Evolutionary conservation across 2,329 filamentous ascomycete genomes (phyloP).

Genomic region (Didymella segeticola): DNA sequence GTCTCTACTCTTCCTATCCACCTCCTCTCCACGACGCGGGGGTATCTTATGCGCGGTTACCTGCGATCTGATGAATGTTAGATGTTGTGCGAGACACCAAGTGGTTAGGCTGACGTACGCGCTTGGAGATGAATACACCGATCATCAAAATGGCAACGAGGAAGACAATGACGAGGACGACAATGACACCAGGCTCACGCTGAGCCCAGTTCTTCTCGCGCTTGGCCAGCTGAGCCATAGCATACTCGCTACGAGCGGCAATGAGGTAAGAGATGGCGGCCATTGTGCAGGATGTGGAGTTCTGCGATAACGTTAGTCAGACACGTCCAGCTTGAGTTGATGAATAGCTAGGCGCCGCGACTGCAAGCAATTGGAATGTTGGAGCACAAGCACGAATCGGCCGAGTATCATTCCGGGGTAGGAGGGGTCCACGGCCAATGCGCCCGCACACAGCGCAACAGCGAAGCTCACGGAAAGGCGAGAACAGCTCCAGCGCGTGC

Average conservation of each 20-base stretch:
- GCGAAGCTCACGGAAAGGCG: constrained; percentile 16
- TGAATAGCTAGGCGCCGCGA: constrained; percentile 4
- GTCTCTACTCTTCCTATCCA: constrained; percentile 16
- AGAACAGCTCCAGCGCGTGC: constrained; percentile 13
- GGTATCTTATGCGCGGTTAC: constrained; percentile 19
- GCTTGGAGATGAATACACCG: constrained; percentile 58
- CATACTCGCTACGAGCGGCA: constrained; percentile 46
- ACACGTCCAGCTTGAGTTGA: neutral
- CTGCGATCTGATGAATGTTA: constrained; percentile 7
- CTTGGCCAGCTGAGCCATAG: constrained; percentile 55
- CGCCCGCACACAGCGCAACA: constrained; percentile 4
- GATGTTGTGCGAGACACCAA: neutral
- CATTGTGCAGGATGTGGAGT: constrained; percentile 40
- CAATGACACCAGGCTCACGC: constrained; percentile 64
- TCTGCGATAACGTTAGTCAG: constrained; percentile 30
- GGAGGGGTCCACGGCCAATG: constrained; percentile 17
- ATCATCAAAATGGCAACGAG: constrained; percentile 60
- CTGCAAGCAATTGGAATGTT: neutral
- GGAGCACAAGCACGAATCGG: constrained; percentile 12
- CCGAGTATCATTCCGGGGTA: constrained; percentile 11
- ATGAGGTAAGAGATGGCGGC: constrained; percentile 48
- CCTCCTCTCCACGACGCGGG: constrained; percentile 11
- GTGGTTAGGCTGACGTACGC: constrained; percentile 35
- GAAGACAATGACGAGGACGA: constrained; percentile 68
- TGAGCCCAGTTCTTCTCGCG: constrained; percentile 64